These are phyloP conservation scores for Starmerella gropengiesseri DNA, from an alignment of 805 yeast species.

Conservation along the genomic window DNA sequence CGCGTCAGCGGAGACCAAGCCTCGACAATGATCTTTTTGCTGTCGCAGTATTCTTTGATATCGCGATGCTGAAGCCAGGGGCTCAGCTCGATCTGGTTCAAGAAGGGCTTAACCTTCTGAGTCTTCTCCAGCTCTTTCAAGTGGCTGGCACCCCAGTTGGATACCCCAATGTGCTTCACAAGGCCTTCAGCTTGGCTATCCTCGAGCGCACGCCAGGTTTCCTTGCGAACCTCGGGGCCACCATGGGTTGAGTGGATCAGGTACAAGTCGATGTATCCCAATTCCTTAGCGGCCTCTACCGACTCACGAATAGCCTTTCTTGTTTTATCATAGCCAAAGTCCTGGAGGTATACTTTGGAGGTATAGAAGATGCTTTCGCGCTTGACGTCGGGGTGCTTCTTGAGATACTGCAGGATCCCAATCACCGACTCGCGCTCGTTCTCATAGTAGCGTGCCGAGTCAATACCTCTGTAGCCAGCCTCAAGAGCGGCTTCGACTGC, in stretches of 20 bases:
- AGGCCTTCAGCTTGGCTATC: conserved; percentile 42
- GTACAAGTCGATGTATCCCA: conserved; percentile 58
- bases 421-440: conserved; percentile 48
- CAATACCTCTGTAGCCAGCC: conserved; percentile 60
- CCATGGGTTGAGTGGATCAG: conserved; percentile 46
- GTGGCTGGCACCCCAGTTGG: conserved; percentile 51
- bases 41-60: conserved; percentile 47
- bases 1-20: conserved; percentile 72
- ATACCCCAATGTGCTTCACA: conserved; percentile 48
- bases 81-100: conserved; percentile 71
- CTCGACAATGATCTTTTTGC: conserved; percentile 48
- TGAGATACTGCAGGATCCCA: conserved; percentile 12
- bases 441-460: conserved; percentile 52
- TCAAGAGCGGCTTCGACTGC: conserved; percentile 48
- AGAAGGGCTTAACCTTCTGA: conserved; percentile 47
- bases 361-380: conserved; percentile 45
- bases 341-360: conserved; percentile 60
- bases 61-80: conserved; percentile 71
- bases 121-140: conserved; percentile 36
- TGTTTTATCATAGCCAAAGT: conserved; percentile 46
- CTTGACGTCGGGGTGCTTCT: conserved; percentile 32
- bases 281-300: conserved; percentile 38
- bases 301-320: conserved; percentile 46
- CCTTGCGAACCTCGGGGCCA: conserved; percentile 31
- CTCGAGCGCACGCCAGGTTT: conserved; percentile 46